phyloP scores from a whole-genome alignment of 208 protist species.

The Herpetomonas tarakana region DNA sequence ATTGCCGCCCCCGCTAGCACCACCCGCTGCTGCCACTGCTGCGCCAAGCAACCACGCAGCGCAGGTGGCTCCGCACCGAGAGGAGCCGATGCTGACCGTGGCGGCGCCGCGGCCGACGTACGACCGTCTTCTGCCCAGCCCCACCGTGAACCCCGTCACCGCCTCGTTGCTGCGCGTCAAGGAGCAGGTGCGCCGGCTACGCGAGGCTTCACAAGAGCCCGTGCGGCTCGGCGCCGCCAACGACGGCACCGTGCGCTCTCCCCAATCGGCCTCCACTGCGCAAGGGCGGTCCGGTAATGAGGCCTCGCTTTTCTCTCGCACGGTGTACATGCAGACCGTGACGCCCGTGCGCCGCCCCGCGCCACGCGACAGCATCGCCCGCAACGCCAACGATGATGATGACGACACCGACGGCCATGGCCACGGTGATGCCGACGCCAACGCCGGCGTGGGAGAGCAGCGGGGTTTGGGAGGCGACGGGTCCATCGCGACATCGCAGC shows the following conservation, averaged over 20 bases:
- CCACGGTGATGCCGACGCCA: background rate
- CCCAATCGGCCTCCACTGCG: background rate
- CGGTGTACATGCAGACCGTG: slow-evolving; percentile 1
- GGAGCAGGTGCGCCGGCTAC: slow-evolving; percentile 43
- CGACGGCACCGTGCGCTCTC: background rate
- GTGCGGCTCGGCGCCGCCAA: slow-evolving; percentile 12
- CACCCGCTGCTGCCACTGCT: too few relatives aligned
- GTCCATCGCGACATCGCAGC: slow-evolving; percentile 13
- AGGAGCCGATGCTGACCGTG: background rate
- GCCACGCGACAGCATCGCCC: slow-evolving; percentile 2
- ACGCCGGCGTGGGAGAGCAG: slow-evolving; percentile 5
- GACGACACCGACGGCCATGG: background rate
- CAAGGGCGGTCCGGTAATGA: background rate
- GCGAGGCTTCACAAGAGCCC: slow-evolving; percentile 22
- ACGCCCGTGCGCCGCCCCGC: background rate
- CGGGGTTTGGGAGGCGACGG: slow-evolving; percentile 2
- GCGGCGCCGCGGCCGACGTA: slow-evolving; percentile 15
- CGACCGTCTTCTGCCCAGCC: slow-evolving; percentile 27
- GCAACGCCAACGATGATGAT: background rate
- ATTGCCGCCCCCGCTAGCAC: background rate
- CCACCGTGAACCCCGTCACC: slow-evolving; percentile 31
- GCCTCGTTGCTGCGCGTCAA: slow-evolving; percentile 51
- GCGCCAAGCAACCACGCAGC: too few relatives aligned
- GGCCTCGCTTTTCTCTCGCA: background rate
- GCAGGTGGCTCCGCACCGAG: background rate